phyloP scores from a whole-genome alignment of 352 stramenopile genomes.

The Pythium volutum region DNA sequence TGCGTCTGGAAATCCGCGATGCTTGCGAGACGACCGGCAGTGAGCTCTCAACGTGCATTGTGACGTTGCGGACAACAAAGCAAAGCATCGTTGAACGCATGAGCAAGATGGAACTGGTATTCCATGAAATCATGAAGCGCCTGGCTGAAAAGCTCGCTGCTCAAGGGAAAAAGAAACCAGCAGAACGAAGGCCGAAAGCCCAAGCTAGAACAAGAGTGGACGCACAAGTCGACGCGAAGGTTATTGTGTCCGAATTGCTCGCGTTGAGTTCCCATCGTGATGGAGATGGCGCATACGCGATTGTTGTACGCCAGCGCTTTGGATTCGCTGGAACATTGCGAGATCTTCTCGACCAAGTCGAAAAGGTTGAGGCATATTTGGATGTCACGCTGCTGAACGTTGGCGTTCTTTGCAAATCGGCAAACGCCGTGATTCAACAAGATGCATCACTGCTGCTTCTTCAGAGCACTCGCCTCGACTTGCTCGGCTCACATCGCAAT shows the following conservation, averaged over 20 bases:
- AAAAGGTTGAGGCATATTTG: neutral
- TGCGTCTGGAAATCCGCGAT: neutral
- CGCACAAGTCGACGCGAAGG: neutral
- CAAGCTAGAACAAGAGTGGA: neutral
- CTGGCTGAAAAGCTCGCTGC: neutral
- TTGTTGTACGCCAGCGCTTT: slow-evolving; percentile 1
- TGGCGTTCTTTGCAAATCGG: neutral
- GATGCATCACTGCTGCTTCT: neutral
- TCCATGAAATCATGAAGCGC: slow-evolving; percentile 1
- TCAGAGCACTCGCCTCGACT: neutral
- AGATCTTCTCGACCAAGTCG: neutral
- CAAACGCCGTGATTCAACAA: neutral
- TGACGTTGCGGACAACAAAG: neutral
- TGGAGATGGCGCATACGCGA: neutral
- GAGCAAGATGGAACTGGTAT: neutral
- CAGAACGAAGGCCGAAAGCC: slow-evolving; percentile 3
- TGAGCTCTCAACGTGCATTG: slow-evolving; percentile 5
- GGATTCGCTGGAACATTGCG: slow-evolving; percentile 7
- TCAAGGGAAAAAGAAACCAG: slow-evolving; percentile 11
- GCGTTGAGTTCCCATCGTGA: neutral
- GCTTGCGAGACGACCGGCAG: neutral
- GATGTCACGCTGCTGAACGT: neutral
- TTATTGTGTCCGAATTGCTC: neutral
- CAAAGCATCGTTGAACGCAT: neutral
- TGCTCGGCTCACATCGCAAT: neutral